Evolutionary conservation across 345 rosid species (phyloP), one percentile per base, ranked within the genome.

Genomic region (Euphorbia peplus): DNA sequence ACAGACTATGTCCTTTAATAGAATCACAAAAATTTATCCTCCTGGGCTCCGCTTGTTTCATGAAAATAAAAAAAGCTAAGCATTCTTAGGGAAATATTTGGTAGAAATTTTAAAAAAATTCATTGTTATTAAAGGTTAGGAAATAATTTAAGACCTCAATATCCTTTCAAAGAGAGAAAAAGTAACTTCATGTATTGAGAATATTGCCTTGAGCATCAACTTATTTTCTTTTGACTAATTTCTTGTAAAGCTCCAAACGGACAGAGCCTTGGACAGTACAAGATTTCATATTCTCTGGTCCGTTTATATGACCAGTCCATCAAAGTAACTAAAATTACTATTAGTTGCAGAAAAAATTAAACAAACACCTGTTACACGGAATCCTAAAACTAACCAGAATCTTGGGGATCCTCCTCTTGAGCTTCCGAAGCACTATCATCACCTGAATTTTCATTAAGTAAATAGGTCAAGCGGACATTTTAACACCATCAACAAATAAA

Each of bases 371-470:
- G 25, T 63, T 39, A 51, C 22, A 65, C 24, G 59, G 35, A 18
- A 70, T 60, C 14, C 8, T 39, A 63, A 71, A 56, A 64, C 87
- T 60, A 60, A 83, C 88, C 88, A 72, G 78, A 62, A 64, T 57
- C 44, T 55, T 69, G 67, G 54, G 72, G 56, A 60, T 70, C 81
- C 59, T 70, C 72, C 59, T 73, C 80, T 68, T 73, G 77, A 73
- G 73, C 35, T 58, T 83, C 81, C 19, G 80, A 72, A 73, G 80
- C 32, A 67, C 78, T 74, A 61, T 54, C 78, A 70, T 83, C 95
- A 41, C 86, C 95, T 88, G 75, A 60, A 22, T 24, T 68, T 64
- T 63, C 57, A 76, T n/a, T 53, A 58, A 70, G 30, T 50, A 11
- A 60, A 59, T 13, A 8, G 16, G 54, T 46, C 29, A 30, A 13